phyloP scores from a whole-genome alignment of 805 yeast genomes.

The Komagataella pseudopastoris region DNA sequence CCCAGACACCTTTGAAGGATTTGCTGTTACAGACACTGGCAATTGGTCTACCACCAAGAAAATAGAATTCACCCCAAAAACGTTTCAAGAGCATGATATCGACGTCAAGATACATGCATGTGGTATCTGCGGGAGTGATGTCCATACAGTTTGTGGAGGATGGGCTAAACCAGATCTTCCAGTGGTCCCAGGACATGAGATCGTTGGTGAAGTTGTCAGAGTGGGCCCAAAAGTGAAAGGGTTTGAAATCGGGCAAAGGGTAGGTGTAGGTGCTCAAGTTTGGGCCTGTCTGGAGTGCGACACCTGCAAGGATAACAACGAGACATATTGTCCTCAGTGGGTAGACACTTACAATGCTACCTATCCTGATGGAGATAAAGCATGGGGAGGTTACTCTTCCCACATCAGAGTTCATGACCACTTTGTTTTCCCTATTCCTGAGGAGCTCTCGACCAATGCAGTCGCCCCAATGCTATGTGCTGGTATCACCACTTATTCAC shows the following conservation, averaged over 20 bases:
- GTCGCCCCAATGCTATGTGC: slow-evolving; percentile 74
- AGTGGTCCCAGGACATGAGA: slow-evolving; percentile 47
- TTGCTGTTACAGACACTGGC: slow-evolving; percentile 20
- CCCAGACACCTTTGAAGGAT: slow-evolving; percentile 25
- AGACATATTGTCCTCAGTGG: slow-evolving; percentile 23
- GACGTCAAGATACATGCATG: slow-evolving; percentile 26
- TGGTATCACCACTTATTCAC: slow-evolving; percentile 62
- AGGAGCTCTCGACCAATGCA: slow-evolving; percentile 29
- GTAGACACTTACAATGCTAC: slow-evolving; percentile 21
- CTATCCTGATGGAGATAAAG: slow-evolving; percentile 11
- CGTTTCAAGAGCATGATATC: slow-evolving; percentile 20
- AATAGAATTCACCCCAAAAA: slow-evolving; percentile 20
- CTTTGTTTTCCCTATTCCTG: slow-evolving; percentile 54
- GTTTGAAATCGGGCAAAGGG: slow-evolving; percentile 57
- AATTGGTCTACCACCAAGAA: slow-evolving; percentile 20
- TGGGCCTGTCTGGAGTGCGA: slow-evolving; percentile 48
- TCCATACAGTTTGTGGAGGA: slow-evolving; percentile 34
- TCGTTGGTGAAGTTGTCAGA: slow-evolving; percentile 42
- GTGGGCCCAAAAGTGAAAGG: slow-evolving; percentile 43
- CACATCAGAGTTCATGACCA: slow-evolving; percentile 51
- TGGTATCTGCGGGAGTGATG: slow-evolving; percentile 54
- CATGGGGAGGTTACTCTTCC: slow-evolving; percentile 63
- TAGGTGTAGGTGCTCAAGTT: slow-evolving; percentile 68
- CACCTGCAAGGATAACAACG: slow-evolving; percentile 41
- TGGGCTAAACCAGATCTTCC: slow-evolving; percentile 27